Base-by-base conservation (phyloP, 2,329 filamentous ascomycete species). In the Microdochium trichocladiopsis region DNA sequence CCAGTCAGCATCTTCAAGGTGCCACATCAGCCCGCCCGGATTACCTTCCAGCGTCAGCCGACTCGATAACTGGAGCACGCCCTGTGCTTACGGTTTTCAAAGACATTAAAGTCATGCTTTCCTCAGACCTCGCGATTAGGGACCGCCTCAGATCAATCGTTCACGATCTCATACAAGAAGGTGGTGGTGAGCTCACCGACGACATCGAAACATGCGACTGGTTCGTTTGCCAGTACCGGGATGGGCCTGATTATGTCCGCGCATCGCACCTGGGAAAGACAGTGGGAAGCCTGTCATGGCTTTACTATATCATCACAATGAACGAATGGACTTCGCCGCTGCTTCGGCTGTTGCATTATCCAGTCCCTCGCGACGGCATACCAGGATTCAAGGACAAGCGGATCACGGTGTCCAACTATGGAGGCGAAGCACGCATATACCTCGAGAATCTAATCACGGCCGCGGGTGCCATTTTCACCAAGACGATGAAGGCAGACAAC, bases 331-430 rank as follows among this genome's bases (percentile, higher is more conserved):
- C 89, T 2, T 92, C 88, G 12, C 93, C 94, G 0, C 75, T 91
- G 53, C 83, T 84, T 45, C 85, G 90, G 49, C 77, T 97, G 25
- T 75, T 99, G 23, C 94, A 99, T 65, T 99, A 99, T 59, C 94
- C 94, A 0, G 66, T 95, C 14, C 88, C 92, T 4, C 82, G 80
- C 48, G 67, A 84, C 9, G 89, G 90, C 1, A 84, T 99, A 33
- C 82, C 86, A 0, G 92, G 90, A 0, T 96, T 99, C 64, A 69
- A 87, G 53, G 75, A 79, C 8, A 76, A 88, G 66, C 83, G 79
- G 50, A 94, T 99, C 62, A 96, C 91, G 53, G 78, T 99, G 5
- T 97, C 94, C 5, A 99, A 97, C 68, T 99, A 99, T 65, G 90
- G 90, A 47, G 94, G 94, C 28, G 94, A 99, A 68, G 90, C 94